Base-by-base conservation (phyloP, 2,329 filamentous ascomycete species). In the Colletotrichum sp. region DNA sequence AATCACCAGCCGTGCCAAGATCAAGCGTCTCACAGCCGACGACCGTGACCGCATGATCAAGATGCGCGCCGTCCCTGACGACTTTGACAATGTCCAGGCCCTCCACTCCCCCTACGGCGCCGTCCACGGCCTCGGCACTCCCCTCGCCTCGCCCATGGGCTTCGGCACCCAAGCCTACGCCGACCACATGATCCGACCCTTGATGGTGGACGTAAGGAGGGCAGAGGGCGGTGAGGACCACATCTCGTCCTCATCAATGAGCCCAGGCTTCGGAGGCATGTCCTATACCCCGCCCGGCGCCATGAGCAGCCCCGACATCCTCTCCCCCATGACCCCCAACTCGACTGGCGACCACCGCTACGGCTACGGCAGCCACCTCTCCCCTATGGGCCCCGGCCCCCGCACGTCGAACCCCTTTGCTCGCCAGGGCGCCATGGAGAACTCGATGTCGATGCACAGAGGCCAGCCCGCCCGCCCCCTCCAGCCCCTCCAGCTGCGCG, bases 41-140 rank as follows among this genome's bases (percentile, higher is more conserved):
- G 93, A 94, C 81, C 90, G 92, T 64, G 92, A 94, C 76, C 89
- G 92, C 72, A 93, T 94, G 90, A 92, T 94, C 81, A 93, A 93
- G 84, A 94, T 94, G 91, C 89, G 92, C 71, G 92, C 93, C 5
- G 91, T 94, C 6, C 93, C 93, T 10, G 92, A 94, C 78, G 92
- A 92, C 79, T 94, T 94, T 77, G 92, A 94, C 82, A 94, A 93
- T 79, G 88, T 94, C 5, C 91, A 93, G 81, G 93, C 92, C 16
- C 85, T 94, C 18, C 93, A 94, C 81, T 93, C 91, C 24, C 91
- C 91, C 6, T 93, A 93, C 77, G 92, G 92, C 12, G 92, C 92
- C 8, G 89, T 92, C 6, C 89, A 90, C 79, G 87, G 87, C 28
- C 81, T 91, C 15, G 88, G 86, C 30, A 84, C 87, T 2, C 86